These are phyloP conservation scores for Jatropha multifida DNA, from an alignment of 441 rosid genomes.

Conservation along the genomic window DNA sequence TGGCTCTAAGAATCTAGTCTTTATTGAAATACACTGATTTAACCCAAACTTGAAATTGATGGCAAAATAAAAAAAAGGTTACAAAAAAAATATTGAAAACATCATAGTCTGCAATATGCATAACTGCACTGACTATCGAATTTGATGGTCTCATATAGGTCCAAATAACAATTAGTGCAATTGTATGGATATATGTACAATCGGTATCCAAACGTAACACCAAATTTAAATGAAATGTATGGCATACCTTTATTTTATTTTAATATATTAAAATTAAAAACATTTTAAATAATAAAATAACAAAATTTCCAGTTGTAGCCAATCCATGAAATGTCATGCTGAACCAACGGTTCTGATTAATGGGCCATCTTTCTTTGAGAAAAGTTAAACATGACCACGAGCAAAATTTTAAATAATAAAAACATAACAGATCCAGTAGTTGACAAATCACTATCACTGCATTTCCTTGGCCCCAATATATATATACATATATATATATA, in stretches of 20 bases:
- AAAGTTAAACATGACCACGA: slow-evolving; percentile 16
- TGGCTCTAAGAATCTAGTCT: too few relatives aligned
- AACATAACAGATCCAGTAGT: slow-evolving; percentile 35
- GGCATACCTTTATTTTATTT: neutral
- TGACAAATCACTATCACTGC: slow-evolving; percentile 41
- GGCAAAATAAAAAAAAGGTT: neutral
- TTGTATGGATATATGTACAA: slow-evolving; percentile 5
- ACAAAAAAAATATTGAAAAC: neutral
- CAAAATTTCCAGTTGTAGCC: slow-evolving; percentile 7
- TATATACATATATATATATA: neutral
- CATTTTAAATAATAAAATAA: neutral
- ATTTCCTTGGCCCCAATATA: slow-evolving; percentile 9
- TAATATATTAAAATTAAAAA: neutral
- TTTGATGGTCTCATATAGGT: neutral
- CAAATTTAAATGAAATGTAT: neutral
- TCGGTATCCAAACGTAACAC: neutral
- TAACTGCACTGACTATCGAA: neutral
- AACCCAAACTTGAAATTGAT: neutral
- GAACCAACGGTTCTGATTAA: slow-evolving; percentile 6
- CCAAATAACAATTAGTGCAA: slow-evolving; percentile 14
- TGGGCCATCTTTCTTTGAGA: slow-evolving; percentile 16
- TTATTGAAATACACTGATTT: too few relatives aligned
- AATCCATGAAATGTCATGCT: slow-evolving; percentile 15
- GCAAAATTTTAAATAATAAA: slow-evolving; percentile 1
- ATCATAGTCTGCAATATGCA: neutral